These are phyloP conservation scores for Pythium myriotylum DNA, from an alignment of 352 stramenopile species.

Conservation along the genomic window DNA sequence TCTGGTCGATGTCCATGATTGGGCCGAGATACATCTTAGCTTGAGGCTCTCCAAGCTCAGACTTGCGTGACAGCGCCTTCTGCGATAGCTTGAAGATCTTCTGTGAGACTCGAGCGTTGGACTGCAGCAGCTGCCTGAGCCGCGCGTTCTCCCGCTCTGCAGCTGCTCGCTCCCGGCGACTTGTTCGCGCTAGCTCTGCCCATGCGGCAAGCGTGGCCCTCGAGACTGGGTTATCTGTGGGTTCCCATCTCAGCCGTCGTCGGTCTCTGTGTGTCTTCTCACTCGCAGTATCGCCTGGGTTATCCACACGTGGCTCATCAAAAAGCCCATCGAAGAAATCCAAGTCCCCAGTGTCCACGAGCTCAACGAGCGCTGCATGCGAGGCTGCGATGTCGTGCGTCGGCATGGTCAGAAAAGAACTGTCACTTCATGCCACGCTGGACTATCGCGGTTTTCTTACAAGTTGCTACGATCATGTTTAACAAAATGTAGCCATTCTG, in stretches of 20 bases:
- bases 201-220: background rate
- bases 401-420: background rate
- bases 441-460: too few relatives aligned
- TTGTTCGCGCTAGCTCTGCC: background rate
- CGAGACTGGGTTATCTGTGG: background rate
- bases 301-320: background rate
- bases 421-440: too few relatives aligned
- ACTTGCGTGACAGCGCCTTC: background rate
- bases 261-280: conserved; percentile 1
- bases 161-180: background rate
- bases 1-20: background rate
- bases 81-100: conserved; percentile 2
- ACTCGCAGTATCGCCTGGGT: background rate
- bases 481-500: background rate
- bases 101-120: background rate
- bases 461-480: background rate
- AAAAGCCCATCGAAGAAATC: conserved; percentile 9
- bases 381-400: background rate
- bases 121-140: background rate
- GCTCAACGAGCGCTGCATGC: background rate
- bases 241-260: background rate
- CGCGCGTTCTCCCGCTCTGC: background rate
- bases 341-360: background rate
- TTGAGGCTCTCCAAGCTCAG: too few relatives aligned
- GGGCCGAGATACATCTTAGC: background rate